Conservation (phyloP, 2,329 filamentous ascomycete genomes). For the Epichloe uncinata region DNA sequence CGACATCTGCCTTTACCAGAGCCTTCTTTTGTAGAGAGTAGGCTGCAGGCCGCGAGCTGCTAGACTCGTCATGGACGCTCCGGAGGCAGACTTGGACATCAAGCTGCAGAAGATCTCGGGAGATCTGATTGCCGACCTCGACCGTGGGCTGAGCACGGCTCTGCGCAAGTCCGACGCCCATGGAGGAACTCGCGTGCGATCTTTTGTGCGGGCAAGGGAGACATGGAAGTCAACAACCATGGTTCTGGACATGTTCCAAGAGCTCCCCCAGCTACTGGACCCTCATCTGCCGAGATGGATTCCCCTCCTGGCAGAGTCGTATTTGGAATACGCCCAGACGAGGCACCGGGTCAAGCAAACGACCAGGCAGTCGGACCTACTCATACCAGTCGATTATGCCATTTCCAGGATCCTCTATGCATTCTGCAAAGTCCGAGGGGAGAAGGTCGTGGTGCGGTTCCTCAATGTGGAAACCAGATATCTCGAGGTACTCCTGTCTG, state of each 20-base stretch:
- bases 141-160: constrained; percentile 37
- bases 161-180: constrained; percentile 37
- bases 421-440: constrained; percentile 86
- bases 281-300: constrained; percentile 66
- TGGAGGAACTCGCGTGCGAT: constrained; percentile 28
- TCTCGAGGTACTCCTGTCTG: constrained; percentile 64
- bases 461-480: constrained; percentile 80
- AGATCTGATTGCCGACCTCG: constrained; percentile 46
- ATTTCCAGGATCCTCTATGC: constrained; percentile 73
- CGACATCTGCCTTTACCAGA: background rate
- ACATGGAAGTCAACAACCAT: constrained; percentile 32
- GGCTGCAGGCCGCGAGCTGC: background rate
- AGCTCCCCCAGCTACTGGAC: constrained; percentile 92
- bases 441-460: constrained; percentile 85
- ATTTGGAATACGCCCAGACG: constrained; percentile 50
- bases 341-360: constrained; percentile 26
- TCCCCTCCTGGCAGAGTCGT: constrained; percentile 60
- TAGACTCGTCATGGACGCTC: constrained; percentile 39
- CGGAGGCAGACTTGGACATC: constrained; percentile 46
- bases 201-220: constrained; percentile 36
- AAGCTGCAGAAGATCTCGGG: constrained; percentile 47
- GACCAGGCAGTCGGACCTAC: constrained; percentile 22
- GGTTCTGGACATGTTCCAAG: constrained; percentile 80
- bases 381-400: constrained; percentile 50
- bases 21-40: no score